phyloP scores from a whole-genome alignment of 306 rosid genomes.

The Vigna radiata region DNA sequence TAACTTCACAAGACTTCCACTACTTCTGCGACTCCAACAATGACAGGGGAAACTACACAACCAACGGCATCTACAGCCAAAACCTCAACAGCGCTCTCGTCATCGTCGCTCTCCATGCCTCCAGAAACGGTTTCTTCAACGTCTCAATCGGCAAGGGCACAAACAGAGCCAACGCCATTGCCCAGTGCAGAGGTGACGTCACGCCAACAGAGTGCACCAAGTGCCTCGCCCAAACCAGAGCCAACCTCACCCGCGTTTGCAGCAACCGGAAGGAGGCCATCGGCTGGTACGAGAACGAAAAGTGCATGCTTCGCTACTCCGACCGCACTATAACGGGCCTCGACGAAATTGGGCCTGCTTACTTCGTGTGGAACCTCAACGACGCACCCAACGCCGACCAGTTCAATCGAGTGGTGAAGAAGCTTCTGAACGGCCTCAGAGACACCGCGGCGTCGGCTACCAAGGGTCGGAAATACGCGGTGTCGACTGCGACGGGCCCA shows the following conservation, averaged over 20 bases:
- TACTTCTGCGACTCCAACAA: neutral
- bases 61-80: conserved; percentile 39
- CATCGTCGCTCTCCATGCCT: conserved; percentile 21
- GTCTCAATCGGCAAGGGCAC: conserved; percentile 40
- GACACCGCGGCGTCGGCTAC: neutral
- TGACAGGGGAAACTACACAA: conserved; percentile 49
- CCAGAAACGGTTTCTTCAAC: conserved; percentile 41
- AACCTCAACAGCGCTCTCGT: conserved; percentile 50
- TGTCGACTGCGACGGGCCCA: neutral
- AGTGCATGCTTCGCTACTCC: conserved; percentile 53
- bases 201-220: conserved; percentile 29
- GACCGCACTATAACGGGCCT: conserved; percentile 27
- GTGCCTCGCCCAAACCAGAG: conserved; percentile 45
- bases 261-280: conserved; percentile 54
- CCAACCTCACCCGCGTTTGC: conserved; percentile 39
- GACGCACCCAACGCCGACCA: neutral
- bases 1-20: neutral
- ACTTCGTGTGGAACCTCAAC: neutral
- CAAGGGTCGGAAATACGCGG: conserved; percentile 27
- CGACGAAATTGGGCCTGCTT: conserved; percentile 13
- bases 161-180: conserved; percentile 41
- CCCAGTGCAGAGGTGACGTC: conserved; percentile 56
- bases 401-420: neutral
- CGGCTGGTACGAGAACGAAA: conserved; percentile 41
- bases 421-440: neutral